Percentiles rank a stretch among this genome's conserved stretches.
phyloP scores from a whole-genome alignment of 345 rosid genomes.

The Citrus hindsii region DNA sequence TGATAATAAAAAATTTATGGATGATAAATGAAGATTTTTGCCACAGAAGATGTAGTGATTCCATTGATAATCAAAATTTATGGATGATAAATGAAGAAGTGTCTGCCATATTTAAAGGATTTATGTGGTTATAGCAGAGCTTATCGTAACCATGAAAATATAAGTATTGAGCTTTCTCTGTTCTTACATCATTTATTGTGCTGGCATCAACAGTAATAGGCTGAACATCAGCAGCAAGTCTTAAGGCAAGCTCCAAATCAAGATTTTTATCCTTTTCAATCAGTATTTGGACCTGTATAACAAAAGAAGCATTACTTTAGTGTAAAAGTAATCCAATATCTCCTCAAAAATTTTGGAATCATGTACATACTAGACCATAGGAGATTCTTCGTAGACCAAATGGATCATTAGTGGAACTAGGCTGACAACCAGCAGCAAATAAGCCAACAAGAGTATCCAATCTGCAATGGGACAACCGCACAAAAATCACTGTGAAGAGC shows the following conservation, averaged over 20 bases:
- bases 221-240: slow-evolving; percentile 75
- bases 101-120: not conserved
- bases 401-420: slow-evolving; percentile 90
- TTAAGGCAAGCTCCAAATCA: slow-evolving; percentile 56
- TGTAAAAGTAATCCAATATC: not conserved
- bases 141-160: not conserved
- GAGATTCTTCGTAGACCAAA: slow-evolving; percentile 94
- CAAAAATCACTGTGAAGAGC: slow-evolving; percentile 7
- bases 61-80: not conserved
- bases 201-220: slow-evolving; percentile 55
- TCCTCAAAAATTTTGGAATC: slow-evolving; percentile 6
- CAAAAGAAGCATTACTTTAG: slow-evolving; percentile 12
- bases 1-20: not conserved
- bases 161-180: not conserved
- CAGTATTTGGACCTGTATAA: slow-evolving; percentile 76
- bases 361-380: slow-evolving; percentile 78
- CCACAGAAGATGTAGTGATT: not conserved
- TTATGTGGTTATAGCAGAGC: not conserved
- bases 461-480: slow-evolving; percentile 38
- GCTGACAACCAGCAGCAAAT: slow-evolving; percentile 98
- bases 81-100: not conserved
- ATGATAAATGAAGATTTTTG: not conserved
- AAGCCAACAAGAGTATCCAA: slow-evolving; percentile 92
- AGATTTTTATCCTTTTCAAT: slow-evolving; percentile 70
- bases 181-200: slow-evolving; percentile 73